A percentile compares a stretch with the other conserved stretches of the same genome.
Evolutionary conservation across 2,329 filamentous ascomycete species (phyloP).

Genomic region (Penicillium sp.): DNA sequence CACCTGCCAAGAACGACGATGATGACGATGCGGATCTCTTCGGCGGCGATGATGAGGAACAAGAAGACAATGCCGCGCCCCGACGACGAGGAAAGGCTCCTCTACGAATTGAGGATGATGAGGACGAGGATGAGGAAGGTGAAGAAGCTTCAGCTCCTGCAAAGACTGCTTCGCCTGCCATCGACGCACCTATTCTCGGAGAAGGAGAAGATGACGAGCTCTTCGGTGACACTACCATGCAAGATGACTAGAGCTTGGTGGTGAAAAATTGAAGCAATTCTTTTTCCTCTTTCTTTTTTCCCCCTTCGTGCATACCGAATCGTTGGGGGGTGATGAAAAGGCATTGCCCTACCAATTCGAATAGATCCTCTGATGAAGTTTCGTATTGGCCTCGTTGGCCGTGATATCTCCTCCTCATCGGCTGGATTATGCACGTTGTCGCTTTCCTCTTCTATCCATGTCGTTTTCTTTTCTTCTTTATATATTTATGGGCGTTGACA

Average conservation of each 20-base stretch:
- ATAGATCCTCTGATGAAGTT: no score
- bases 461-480: not conserved
- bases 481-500: not conserved
- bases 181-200: slow-evolving; percentile 10
- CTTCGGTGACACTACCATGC: not conserved
- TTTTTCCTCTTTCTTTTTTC: not conserved
- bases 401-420: no score
- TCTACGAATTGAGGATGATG: slow-evolving; percentile 35
- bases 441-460: no score
- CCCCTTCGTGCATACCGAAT: not conserved
- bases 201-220: slow-evolving; percentile 26
- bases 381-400: no score
- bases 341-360: no score
- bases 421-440: no score
- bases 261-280: not conserved
- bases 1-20: slow-evolving; percentile 9
- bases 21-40: slow-evolving; percentile 26
- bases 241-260: not conserved
- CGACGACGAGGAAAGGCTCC: slow-evolving; percentile 30
- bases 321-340: no score
- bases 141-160: slow-evolving; percentile 28
- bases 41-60: slow-evolving; percentile 33
- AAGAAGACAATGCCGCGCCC: slow-evolving; percentile 35
- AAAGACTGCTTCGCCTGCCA: not conserved
- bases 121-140: slow-evolving; percentile 43